Evolutionary conservation across 805 yeast species (phyloP), one percentile per base, ranked within the genome.

Genomic region (Wickerhamomyces rabaulensis): DNA sequence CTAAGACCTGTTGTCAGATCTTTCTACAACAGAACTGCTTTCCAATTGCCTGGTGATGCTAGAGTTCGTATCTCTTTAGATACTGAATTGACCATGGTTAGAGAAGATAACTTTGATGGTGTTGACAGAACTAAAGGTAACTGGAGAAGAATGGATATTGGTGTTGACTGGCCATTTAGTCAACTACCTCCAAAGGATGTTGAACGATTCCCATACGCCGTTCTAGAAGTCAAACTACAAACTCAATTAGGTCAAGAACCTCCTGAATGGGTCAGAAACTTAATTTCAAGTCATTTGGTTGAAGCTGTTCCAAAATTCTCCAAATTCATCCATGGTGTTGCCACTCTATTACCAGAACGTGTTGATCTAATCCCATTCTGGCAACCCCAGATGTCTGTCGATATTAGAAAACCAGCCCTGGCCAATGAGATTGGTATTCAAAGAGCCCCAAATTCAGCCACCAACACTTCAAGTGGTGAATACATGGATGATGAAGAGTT

Each of bases 191-290:
- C 86, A 38, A 74, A 76, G 51, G 99, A 94, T 62, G 80, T 87
- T 43, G 92, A 92, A 62, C 76, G 97, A 58, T 94, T 94, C 70
- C 99, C 99, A 4, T 94, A 94, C 66, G 99, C 99, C 1, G 97
- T 94, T 38, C 74, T 94, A 57, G 99, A 94, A 71, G 99, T 94
- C 49, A 94, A 94, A 69, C 76, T 94, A 53, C 99, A 94, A 69
- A 94, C 99, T 4, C 98, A 94, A 72, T 62, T 94, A 69, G 99
- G 99, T 46, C 99, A 94, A 69, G 99, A 94, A 67, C 99, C 99
- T 25, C 99, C 99, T 9, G 83, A 78, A 51, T 94, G 99, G 99
- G 95, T 94, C 42, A 79, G 94, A 55, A 96, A 92, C 54, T 76
- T 94, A 65, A 91, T 92, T 31, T 72, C 91, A 0, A 84, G 95